These are phyloP conservation scores for Phytophthora idaei DNA, from an alignment of 352 stramenopile species.

Conservation along the genomic window DNA sequence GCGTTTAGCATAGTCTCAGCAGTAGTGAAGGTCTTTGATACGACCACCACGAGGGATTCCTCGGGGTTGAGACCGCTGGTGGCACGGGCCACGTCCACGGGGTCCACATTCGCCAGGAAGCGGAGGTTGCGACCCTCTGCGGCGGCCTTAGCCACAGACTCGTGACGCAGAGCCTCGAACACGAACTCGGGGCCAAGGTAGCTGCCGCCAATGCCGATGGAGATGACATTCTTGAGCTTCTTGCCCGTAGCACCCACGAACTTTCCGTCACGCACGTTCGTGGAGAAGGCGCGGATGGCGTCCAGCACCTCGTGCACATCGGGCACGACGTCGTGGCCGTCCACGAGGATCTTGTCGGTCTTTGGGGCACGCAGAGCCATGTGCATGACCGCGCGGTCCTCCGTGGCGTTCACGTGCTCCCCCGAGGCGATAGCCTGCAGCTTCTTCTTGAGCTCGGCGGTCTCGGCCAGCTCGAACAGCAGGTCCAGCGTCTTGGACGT, in stretches of 20 bases:
- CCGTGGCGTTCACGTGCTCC: slow-evolving; percentile 96
- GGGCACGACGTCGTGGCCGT: slow-evolving; percentile 95
- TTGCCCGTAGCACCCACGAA: slow-evolving; percentile 94
- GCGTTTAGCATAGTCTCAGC: slow-evolving; percentile 99
- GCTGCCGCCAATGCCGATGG: slow-evolving; percentile 96
- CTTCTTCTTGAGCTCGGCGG: slow-evolving; percentile 87
- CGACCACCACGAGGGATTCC: slow-evolving; percentile 96
- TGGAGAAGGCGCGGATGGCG: slow-evolving; percentile 94
- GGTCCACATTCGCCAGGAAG: slow-evolving; percentile 99
- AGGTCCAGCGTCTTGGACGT: slow-evolving; percentile 89
- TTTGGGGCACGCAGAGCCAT: slow-evolving; percentile 93
- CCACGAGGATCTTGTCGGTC: slow-evolving; percentile 87
- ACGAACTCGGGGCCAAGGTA: slow-evolving; percentile 98
- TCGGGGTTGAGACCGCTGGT: slow-evolving; percentile 94
- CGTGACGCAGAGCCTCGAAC: slow-evolving; percentile 92
- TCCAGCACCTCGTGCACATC: slow-evolving; percentile 96
- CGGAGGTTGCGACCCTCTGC: slow-evolving; percentile 89
- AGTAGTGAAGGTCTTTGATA: slow-evolving; percentile 99
- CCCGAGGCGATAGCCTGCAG: slow-evolving; percentile 92
- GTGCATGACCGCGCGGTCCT: slow-evolving; percentile 96
- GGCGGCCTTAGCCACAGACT: slow-evolving; percentile 84
- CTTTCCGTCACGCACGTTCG: slow-evolving; percentile 88
- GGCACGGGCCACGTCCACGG: slow-evolving; percentile 94
- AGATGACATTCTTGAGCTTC: slow-evolving; percentile 94
- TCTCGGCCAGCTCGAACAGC: slow-evolving; percentile 92